Evolutionary conservation across 1,139 yeast species (phyloP), one percentile per base, ranked within the genome.

Genomic region (Suhomyces atakaporum): DNA sequence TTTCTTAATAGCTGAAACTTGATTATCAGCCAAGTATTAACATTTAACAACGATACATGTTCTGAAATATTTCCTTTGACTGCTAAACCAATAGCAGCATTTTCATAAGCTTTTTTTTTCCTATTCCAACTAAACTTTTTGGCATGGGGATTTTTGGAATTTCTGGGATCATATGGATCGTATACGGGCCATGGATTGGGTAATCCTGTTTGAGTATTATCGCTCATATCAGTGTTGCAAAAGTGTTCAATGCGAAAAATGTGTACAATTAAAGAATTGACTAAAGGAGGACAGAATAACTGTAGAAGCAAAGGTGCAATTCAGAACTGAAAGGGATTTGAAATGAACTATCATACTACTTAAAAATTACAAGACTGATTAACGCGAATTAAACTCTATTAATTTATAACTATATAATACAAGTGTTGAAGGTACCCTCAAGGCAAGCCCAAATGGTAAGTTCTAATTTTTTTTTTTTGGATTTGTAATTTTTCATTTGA

Each of bases 361-460:
- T n/a, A n/a, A n/a, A n/a, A 18, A 18, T 18, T 18, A 18, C 20
- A 18, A 8, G 7, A 6, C 5, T 8, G 20, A 18, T 18, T 18
- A 3, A 27, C 12, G 18, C 31, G 30, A 29, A 35, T 25, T 35
- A 26, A 33, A 24, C 25, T 35, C 38, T 35, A 35, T 35, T 35
- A 35, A 35, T 16, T 29, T 18, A 23, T 29, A 33, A 29, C 31
- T 35, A 35, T 35, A 35, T 26, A 29, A 19, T 29, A 35, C 33
- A 35, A 12, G 13, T 15, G 26, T 13, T 20, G 27, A 30, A 33
- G 23, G 32, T 29, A 37, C 40, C 40, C 21, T 37, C 40, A 33
- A 37, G 37, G 40, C 25, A 26, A 22, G 27, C 33, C 35, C 24
- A 22, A 21, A 27, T 27, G 32, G 27, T 24, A 27, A 19, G 24